These are phyloP conservation scores for Alternaria sp. DNA, from an alignment of 2,329 filamentous ascomycete genomes.

Conservation along the genomic window DNA sequence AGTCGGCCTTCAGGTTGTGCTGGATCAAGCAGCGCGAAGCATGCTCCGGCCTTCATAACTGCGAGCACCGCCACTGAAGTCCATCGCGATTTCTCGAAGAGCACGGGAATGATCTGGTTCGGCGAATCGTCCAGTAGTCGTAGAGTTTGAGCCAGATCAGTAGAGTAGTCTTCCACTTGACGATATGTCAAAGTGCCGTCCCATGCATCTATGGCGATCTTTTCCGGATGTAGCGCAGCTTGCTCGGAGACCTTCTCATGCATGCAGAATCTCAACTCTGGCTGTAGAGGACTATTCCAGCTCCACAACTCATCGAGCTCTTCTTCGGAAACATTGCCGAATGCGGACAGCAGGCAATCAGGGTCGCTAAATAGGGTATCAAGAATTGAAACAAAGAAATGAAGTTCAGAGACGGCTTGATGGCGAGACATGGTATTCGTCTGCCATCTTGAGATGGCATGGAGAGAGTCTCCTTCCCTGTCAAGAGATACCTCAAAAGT, in stretches of 20 bases:
- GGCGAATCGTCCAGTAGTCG: constrained; percentile 34
- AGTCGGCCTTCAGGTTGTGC: constrained; percentile 49
- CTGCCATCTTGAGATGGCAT: constrained; percentile 55
- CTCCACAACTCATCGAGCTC: constrained; percentile 59
- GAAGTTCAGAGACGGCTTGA: constrained; percentile 55
- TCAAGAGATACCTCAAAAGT: constrained; percentile 37
- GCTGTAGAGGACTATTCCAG: constrained; percentile 59
- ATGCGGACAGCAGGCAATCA: constrained; percentile 22
- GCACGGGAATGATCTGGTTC: constrained; percentile 47
- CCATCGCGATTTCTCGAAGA: constrained; percentile 54
- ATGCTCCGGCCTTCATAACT: constrained; percentile 53
- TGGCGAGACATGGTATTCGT: constrained; percentile 54
- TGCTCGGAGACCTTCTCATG: constrained; percentile 58
- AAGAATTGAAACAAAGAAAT: constrained; percentile 52
- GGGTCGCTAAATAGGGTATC: constrained; percentile 47
- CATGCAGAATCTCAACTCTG: constrained; percentile 57
- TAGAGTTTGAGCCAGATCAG: constrained; percentile 40
- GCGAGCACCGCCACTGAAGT: constrained; percentile 51
- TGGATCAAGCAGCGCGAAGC: constrained; percentile 48
- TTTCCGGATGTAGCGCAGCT: constrained; percentile 45
- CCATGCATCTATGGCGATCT: constrained; percentile 52
- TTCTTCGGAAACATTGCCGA: constrained; percentile 36
- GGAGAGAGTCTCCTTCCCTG: constrained; percentile 38
- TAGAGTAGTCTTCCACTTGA: constrained; percentile 47
- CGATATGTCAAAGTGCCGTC: constrained; percentile 49